A percentile compares a stretch with the other conserved stretches of the same genome.
Conservation (phyloP, 495 filamentous ascomycete species). For the Neurospora sp. region DNA sequence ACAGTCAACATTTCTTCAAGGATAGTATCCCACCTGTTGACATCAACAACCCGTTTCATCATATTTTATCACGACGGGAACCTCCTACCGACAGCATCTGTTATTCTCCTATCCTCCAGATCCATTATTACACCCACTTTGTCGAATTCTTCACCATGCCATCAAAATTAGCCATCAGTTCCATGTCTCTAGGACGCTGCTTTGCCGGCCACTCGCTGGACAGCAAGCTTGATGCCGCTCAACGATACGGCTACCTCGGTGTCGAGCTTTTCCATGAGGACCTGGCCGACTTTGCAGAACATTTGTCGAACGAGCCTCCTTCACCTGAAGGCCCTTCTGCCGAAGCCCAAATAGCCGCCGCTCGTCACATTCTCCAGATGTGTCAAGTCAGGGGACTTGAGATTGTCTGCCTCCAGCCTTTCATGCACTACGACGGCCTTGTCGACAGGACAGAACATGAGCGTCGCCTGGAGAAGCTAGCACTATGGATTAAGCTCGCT, state of each 20-base stretch:
- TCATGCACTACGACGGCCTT: conserved; percentile 71
- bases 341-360: conserved; percentile 47
- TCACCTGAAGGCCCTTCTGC: conserved; percentile 19
- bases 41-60: background rate
- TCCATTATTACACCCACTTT: background rate
- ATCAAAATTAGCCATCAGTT: conserved; percentile 46
- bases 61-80: background rate
- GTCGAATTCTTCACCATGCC: conserved; percentile 15
- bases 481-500: conserved; percentile 59
- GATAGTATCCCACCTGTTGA: background rate
- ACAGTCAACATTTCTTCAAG: background rate
- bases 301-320: conserved; percentile 11
- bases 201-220: conserved; percentile 47
- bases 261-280: conserved; percentile 81
- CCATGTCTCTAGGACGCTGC: conserved; percentile 62
- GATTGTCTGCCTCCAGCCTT: conserved; percentile 69
- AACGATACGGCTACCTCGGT: conserved; percentile 53
- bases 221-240: conserved; percentile 56
- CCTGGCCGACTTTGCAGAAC: conserved; percentile 49
- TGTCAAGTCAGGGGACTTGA: conserved; percentile 49
- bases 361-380: conserved; percentile 41
- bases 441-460: conserved; percentile 51
- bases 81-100: background rate
- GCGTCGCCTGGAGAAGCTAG: conserved; percentile 51
- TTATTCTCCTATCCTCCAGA: background rate